Evolutionary conservation across 352 stramenopile genomes (phyloP), one percentile per base, ranked within the genome.

Genomic region (Globisporangium uncinulatum): DNA sequence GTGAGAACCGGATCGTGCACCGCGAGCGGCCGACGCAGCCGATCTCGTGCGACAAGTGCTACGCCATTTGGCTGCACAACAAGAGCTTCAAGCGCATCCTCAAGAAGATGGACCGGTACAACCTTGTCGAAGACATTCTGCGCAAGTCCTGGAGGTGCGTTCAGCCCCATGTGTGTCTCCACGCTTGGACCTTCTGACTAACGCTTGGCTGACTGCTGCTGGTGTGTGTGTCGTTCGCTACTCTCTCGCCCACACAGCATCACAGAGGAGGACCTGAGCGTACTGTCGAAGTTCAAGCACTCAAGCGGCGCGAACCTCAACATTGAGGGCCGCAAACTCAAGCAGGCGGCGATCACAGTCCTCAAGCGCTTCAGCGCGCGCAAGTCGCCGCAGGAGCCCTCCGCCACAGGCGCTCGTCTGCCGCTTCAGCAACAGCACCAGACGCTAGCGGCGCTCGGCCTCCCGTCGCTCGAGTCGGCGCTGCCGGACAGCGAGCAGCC

Each of bases 31-130:
- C 62, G 10, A 67, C 55, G n/a, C 75, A 79, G 24, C 67, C 71
- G 36, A 70, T 83, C 51, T 79, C 69, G 2, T 87, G 77, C 56
- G 59, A 75, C 20, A 73, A 70, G 19, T 86, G 77, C 66, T 85
- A 78, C 57, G 63, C 59, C 1, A 68, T 81, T 9, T 87, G 77
- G 77, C 47, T 79, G 36, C 59, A 77, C 51, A 74, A 86, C 64
- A 86, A 87, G 55, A 86, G 73, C 54, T 87, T 87, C 54, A 81
- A 79, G 60, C 72, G 73, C 48, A 83, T 84, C 48, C 57, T 87
- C 8, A 83, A 84, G 67, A 84, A 84, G 47, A 86, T 86, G 77
- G 69, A 83, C 36, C 75, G 77, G 10, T 87, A 87, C 54, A 73
- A 68, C 41, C 69, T 73, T 6, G 67, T 86, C 13, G 77, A 87